These are phyloP conservation scores for Fennellomyces sp. DNA, from an alignment of 371 early-diverging fungal species.

Conservation along the genomic window DNA sequence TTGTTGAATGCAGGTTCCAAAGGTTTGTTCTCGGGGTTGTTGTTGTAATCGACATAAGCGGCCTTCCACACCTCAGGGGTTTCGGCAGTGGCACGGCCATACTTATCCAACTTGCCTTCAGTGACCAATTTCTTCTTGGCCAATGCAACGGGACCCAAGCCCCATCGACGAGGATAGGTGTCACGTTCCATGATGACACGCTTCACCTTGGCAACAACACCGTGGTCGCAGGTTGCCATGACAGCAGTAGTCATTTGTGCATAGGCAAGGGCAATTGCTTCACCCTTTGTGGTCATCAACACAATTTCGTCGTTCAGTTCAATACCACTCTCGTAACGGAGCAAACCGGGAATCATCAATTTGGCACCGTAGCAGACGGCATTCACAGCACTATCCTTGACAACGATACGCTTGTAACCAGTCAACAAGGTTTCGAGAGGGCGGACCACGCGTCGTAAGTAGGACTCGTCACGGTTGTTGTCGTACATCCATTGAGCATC, in stretches of 20 bases:
- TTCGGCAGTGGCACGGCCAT: slow-evolving; percentile 83
- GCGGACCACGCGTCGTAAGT: slow-evolving; percentile 92
- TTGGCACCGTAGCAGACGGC: slow-evolving; percentile 99
- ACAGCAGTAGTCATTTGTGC: slow-evolving; percentile 97
- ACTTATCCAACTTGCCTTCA: slow-evolving; percentile 97
- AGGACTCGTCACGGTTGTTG: slow-evolving; percentile 90
- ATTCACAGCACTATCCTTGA: slow-evolving; percentile 99
- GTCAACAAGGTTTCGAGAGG: slow-evolving; percentile 97
- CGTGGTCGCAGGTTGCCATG: slow-evolving; percentile 87
- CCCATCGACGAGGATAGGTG: slow-evolving; percentile 98
- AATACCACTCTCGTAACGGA: slow-evolving; percentile 97
- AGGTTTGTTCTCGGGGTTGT: slow-evolving; percentile 49
- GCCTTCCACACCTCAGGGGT: slow-evolving; percentile 83
- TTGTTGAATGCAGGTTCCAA: slow-evolving; percentile 35
- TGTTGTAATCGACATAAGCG: slow-evolving; percentile 73
- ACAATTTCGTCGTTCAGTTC: slow-evolving; percentile 97
- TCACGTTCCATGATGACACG: slow-evolving; percentile 99
- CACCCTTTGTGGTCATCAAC: slow-evolving; percentile 99
- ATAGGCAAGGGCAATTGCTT: slow-evolving; percentile 98
- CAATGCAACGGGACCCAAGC: slow-evolving; percentile 91
- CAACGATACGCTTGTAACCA: slow-evolving; percentile 97
- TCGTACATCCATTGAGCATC: slow-evolving; percentile 99
- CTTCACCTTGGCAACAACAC: slow-evolving; percentile 98
- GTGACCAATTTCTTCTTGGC: slow-evolving; percentile 98
- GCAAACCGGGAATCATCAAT: slow-evolving; percentile 97